Conservation (phyloP, 2,329 filamentous ascomycete species). For the Paramyrothecium sp. region DNA sequence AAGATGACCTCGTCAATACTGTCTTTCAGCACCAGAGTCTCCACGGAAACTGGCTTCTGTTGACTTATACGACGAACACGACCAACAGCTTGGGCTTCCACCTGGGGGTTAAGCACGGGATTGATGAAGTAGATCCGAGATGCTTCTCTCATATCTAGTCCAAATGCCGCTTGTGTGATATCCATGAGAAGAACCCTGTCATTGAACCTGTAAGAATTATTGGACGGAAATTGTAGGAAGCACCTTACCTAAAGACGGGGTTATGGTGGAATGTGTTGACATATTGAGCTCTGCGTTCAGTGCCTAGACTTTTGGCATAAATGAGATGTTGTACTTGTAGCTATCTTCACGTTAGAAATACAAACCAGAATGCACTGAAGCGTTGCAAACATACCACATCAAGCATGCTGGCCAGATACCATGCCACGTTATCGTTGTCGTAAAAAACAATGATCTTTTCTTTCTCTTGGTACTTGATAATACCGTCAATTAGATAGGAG, state of each 20-base stretch:
- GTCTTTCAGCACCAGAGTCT: slow-evolving; percentile 77
- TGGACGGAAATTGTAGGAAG: not conserved
- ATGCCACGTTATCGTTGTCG: slow-evolving; percentile 82
- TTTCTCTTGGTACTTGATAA: slow-evolving; percentile 62
- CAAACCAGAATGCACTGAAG: not conserved
- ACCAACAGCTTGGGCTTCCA: slow-evolving; percentile 90
- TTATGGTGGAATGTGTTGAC: slow-evolving; percentile 75
- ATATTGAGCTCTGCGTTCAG: slow-evolving; percentile 68
- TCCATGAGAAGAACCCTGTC: slow-evolving; percentile 81
- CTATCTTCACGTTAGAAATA: slow-evolving; percentile 23
- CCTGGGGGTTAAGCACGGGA: slow-evolving; percentile 79
- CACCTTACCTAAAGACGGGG: slow-evolving; percentile 52
- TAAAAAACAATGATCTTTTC: slow-evolving; percentile 96
- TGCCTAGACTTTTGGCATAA: slow-evolving; percentile 63
- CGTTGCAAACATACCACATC: slow-evolving; percentile 56
- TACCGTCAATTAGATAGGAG: slow-evolving; percentile 76
- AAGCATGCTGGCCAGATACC: slow-evolving; percentile 78
- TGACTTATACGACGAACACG: slow-evolving; percentile 87
- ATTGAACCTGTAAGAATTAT: not conserved
- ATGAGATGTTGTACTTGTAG: slow-evolving; percentile 62
- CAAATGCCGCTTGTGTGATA: slow-evolving; percentile 83
- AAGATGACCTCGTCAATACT: slow-evolving; percentile 87
- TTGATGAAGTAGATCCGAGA: slow-evolving; percentile 88
- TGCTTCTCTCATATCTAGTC: slow-evolving; percentile 79
- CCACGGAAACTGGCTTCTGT: slow-evolving; percentile 73